Percentiles rank a stretch among this genome's conserved stretches.
Conservation (phyloP, 2,329 filamentous ascomycete species). For the Plectosphaerella cucumerina region DNA sequence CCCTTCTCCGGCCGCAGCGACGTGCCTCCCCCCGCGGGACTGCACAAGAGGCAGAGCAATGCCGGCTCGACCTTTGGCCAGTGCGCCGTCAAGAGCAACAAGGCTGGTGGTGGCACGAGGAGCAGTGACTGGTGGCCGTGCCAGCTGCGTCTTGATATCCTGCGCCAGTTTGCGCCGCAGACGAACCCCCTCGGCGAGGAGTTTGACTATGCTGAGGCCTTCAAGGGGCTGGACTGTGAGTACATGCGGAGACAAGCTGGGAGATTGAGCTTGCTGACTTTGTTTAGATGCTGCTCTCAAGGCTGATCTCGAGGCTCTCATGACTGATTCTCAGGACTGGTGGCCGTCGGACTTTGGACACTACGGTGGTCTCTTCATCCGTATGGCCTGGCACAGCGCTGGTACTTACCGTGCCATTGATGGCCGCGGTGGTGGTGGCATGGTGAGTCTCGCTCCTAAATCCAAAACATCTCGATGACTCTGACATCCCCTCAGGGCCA, state of each 20-base stretch:
- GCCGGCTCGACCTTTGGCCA: not conserved
- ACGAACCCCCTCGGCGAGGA: conserved; percentile 61
- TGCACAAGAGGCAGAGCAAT: conserved; percentile 1
- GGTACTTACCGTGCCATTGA: conserved; percentile 75
- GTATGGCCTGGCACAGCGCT: conserved; percentile 77
- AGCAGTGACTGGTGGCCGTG: conserved; percentile 75
- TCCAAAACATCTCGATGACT: not conserved
- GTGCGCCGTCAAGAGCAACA: conserved; percentile 24
- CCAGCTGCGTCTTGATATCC: conserved; percentile 62
- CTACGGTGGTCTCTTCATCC: conserved; percentile 76
- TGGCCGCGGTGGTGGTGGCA: conserved; percentile 69
- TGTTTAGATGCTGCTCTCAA: conserved; percentile 47
- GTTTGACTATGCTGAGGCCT: conserved; percentile 69
- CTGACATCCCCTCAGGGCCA: conserved; percentile 44
- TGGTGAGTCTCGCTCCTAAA: conserved; percentile 24
- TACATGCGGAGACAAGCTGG: not conserved
- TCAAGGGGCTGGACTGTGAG: conserved; percentile 67
- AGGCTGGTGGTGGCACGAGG: conserved; percentile 59
- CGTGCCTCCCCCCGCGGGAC: not conserved
- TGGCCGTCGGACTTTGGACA: conserved; percentile 81
- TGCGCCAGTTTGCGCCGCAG: conserved; percentile 63
- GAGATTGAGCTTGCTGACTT: not conserved
- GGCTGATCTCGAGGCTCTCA: conserved; percentile 65
- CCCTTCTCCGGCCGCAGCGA: not conserved
- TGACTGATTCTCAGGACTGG: conserved; percentile 77